Percentiles rank a stretch among this genome's conserved stretches.
Evolutionary conservation across 1,284 basidiomycete genomes (phyloP).

Genomic region (Tilletia indica): DNA sequence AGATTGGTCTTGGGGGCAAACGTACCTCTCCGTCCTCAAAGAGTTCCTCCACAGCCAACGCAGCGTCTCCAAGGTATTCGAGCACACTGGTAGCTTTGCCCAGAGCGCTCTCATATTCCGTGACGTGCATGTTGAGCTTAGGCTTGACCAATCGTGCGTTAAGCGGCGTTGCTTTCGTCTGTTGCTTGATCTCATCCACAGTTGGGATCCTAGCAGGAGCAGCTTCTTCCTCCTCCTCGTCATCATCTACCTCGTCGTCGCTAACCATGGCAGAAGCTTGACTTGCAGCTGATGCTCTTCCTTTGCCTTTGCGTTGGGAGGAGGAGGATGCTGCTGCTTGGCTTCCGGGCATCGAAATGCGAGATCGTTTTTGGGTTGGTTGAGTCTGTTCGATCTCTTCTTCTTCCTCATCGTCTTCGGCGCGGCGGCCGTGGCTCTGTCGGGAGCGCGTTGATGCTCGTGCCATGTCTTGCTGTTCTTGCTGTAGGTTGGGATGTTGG

Average conservation of each 20-base stretch:
- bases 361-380: conserved; percentile 6
- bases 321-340: background rate
- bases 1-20: background rate
- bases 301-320: background rate
- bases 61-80: conserved; percentile 13
- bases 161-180: background rate
- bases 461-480: conserved; percentile 1
- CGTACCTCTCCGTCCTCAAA: conserved; percentile 14
- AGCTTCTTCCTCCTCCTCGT: background rate
- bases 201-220: background rate
- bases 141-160: background rate
- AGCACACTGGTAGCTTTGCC: background rate
- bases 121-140: conserved; percentile 13
- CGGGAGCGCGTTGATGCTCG: background rate
- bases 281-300: background rate
- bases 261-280: no score
- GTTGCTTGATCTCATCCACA: background rate
- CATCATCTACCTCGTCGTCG: background rate
- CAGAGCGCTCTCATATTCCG: conserved; percentile 4
- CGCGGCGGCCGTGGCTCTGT: background rate
- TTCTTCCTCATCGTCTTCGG: background rate
- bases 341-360: background rate
- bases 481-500: background rate
- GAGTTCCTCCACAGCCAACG: conserved; percentile 9
- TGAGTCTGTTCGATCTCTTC: conserved; percentile 14